phyloP scores from a whole-genome alignment of 192 early-diverging fungal species.

The Rhizophagus sp. region DNA sequence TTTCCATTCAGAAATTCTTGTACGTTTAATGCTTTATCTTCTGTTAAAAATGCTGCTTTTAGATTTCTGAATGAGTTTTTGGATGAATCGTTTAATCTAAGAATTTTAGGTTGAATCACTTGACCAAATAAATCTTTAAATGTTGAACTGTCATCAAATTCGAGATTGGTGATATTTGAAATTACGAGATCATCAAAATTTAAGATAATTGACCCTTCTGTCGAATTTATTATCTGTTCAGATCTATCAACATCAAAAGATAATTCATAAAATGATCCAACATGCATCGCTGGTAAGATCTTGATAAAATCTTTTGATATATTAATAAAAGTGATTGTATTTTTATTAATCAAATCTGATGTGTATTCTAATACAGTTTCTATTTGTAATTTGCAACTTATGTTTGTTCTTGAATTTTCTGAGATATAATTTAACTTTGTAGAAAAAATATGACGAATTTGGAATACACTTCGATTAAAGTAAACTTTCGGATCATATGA shows the following conservation, averaged over 20 bases:
- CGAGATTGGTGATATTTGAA: not conserved
- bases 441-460: not conserved
- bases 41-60: not conserved
- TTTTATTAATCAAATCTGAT: not conserved
- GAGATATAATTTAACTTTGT: not conserved
- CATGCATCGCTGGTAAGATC: not conserved
- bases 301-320: not conserved
- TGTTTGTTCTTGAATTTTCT: not conserved
- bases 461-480: not conserved
- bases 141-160: not conserved
- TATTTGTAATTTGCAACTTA: not conserved
- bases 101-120: not conserved
- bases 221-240: not conserved
- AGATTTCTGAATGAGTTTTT: not conserved
- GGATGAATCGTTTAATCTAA: not conserved
- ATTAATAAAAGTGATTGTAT: not conserved
- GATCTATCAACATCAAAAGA: not conserved
- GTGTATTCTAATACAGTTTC: not conserved
- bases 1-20: not conserved
- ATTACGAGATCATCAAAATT: not conserved
- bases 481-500: too few species aligned
- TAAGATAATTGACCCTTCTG: too few species aligned
- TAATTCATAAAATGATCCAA: slow-evolving; percentile 3
- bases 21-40: not conserved
- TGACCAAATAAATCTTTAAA: not conserved